Conservation (phyloP, 2,329 filamentous ascomycete species). For the Stenocarpella maydis region DNA sequence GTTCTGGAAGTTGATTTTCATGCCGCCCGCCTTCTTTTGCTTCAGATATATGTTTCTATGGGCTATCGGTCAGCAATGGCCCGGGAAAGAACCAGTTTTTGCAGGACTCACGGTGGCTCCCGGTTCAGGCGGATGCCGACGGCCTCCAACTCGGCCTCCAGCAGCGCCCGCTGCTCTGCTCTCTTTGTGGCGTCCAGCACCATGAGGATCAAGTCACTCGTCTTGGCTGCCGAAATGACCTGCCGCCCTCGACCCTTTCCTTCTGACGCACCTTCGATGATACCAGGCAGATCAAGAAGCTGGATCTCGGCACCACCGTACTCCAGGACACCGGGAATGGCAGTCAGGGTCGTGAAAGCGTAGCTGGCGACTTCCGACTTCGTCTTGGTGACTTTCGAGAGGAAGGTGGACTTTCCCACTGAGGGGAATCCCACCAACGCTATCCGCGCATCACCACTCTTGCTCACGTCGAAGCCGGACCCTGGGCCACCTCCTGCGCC, state of each 20-base stretch:
- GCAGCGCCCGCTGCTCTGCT: constrained; percentile 86
- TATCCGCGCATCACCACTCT: constrained; percentile 95
- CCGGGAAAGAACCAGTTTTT: not conserved
- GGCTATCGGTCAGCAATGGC: constrained; percentile 3
- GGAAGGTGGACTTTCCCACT: constrained; percentile 96
- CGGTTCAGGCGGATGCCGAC: constrained; percentile 94
- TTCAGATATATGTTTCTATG: constrained; percentile 95
- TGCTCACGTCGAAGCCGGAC: constrained; percentile 90
- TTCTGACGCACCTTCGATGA: constrained; percentile 95
- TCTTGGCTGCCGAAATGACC: constrained; percentile 98
- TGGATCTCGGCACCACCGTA: constrained; percentile 99
- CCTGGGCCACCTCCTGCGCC: constrained; percentile 82
- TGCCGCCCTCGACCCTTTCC: constrained; percentile 95
- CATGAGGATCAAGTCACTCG: constrained; percentile 97
- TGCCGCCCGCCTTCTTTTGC: constrained; percentile 91
- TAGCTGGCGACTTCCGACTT: constrained; percentile 96
- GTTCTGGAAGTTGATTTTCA: constrained; percentile 96
- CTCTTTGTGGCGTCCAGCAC: constrained; percentile 95
- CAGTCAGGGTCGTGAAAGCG: constrained; percentile 95
- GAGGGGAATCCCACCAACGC: constrained; percentile 98
- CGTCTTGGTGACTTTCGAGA: constrained; percentile 99
- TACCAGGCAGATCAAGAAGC: constrained; percentile 95
- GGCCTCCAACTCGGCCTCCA: constrained; percentile 93
- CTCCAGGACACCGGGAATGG: constrained; percentile 95
- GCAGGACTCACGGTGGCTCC: constrained; percentile 78